phyloP scores from a whole-genome alignment of 1,284 basidiomycete genomes.

The Macrocystidia cucumis region DNA sequence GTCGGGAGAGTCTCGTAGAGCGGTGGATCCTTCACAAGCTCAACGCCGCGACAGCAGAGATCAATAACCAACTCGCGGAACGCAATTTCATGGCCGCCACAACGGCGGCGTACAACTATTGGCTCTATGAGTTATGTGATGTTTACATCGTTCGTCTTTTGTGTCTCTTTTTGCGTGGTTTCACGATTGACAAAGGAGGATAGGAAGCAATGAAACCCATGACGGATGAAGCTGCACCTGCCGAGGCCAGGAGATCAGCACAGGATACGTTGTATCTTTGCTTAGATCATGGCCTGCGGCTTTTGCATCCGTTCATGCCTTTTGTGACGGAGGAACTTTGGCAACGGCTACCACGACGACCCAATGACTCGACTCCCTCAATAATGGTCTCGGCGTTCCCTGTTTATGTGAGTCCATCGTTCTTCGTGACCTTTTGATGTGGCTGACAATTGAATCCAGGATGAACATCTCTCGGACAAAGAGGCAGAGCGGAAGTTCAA shows the following conservation, averaged over 20 bases:
- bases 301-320: slow-evolving; percentile 99
- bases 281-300: slow-evolving; percentile 82
- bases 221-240: slow-evolving; percentile 71
- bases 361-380: slow-evolving; percentile 75
- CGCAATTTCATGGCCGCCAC: slow-evolving; percentile 95
- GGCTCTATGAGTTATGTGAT: slow-evolving; percentile 98
- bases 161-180: too few relatives aligned
- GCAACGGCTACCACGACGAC: slow-evolving; percentile 88
- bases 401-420: slow-evolving; percentile 46
- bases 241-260: slow-evolving; percentile 66
- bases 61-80: slow-evolving; percentile 72
- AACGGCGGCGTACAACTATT: slow-evolving; percentile 85
- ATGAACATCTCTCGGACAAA: slow-evolving; percentile 57
- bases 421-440: background rate
- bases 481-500: slow-evolving; percentile 85
- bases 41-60: slow-evolving; percentile 71
- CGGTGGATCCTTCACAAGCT: slow-evolving; percentile 95
- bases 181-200: too few relatives aligned
- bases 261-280: slow-evolving; percentile 97
- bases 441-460: slow-evolving; percentile 27
- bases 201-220: slow-evolving; percentile 98
- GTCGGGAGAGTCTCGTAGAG: slow-evolving; percentile 89
- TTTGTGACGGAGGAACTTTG: slow-evolving; percentile 98
- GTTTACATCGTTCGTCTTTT: slow-evolving; percentile 81
- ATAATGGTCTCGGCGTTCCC: slow-evolving; percentile 92